phyloP scores from a whole-genome alignment of 2,329 filamentous ascomycete species.

The Pyricularia grisea region DNA sequence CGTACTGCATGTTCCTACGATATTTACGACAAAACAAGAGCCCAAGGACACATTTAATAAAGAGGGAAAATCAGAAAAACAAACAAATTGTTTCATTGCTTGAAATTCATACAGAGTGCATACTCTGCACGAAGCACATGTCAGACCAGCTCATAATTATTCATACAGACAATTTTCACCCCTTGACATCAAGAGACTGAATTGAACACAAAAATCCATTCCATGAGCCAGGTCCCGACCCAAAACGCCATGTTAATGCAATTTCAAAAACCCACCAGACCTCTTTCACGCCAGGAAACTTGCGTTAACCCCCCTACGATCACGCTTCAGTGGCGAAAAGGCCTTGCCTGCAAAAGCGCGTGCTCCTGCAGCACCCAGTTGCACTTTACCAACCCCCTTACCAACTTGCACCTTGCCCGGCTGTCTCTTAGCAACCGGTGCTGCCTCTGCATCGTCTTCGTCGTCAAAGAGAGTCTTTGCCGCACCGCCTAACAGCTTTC shows the following conservation, averaged over 20 bases:
- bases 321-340: conserved; percentile 67
- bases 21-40: background rate
- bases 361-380: conserved; percentile 23
- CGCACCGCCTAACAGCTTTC: conserved; percentile 56
- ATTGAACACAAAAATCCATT: background rate
- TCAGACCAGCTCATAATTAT: background rate
- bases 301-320: conserved; percentile 51
- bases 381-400: conserved; percentile 18
- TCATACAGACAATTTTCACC: background rate
- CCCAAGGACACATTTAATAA: background rate
- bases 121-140: background rate
- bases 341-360: conserved; percentile 24
- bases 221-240: background rate
- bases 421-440: conserved; percentile 13
- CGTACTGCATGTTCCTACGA: background rate
- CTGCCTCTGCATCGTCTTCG: conserved; percentile 38
- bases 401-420: conserved; percentile 11
- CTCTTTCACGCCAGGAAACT: conserved; percentile 40
- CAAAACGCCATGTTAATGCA: background rate
- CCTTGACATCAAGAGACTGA: background rate
- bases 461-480: conserved; percentile 64
- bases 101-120: background rate
- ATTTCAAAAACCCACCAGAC: background rate
- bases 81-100: background rate
- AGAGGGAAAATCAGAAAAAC: background rate